A percentile compares a stretch with the other conserved stretches of the same genome.
Conservation (phyloP, 1,139 yeast species). For the Debaryomyces sp. region DNA sequence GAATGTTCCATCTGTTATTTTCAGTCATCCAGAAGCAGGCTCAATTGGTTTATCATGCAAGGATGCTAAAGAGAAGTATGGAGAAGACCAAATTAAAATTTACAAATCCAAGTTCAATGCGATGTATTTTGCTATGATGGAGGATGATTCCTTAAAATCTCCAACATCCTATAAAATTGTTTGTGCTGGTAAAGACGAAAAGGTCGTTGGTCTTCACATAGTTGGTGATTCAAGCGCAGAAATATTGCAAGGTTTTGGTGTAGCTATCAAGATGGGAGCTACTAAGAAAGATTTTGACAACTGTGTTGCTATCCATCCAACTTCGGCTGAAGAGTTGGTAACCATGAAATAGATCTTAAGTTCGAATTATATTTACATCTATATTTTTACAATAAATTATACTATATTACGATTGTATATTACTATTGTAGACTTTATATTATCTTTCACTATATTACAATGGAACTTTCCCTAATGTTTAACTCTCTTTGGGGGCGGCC, state of each 20-base stretch:
- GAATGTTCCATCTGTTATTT: conserved; percentile 91
- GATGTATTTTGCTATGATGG: conserved; percentile 90
- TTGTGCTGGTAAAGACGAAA: conserved; percentile 79
- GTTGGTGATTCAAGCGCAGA: conserved; percentile 92
- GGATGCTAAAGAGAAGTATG: conserved; percentile 76
- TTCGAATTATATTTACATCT: neutral
- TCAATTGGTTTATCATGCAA: conserved; percentile 83
- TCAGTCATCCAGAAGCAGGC: conserved; percentile 98
- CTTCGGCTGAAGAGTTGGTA: conserved; percentile 96
- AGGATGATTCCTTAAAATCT: conserved; percentile 65
- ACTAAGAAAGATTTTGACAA: conserved; percentile 92
- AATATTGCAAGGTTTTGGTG: conserved; percentile 97
- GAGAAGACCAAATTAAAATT: conserved; percentile 76
- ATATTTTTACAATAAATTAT: neutral
- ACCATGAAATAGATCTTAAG: conserved; percentile 59
- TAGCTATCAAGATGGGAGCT: conserved; percentile 97
- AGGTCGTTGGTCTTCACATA: conserved; percentile 91
- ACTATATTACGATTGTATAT: neutral
- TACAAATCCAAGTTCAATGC: conserved; percentile 84
- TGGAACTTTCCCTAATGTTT: conserved; percentile 16
- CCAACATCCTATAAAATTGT: conserved; percentile 88
- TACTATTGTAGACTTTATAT: neutral
- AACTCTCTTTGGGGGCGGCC: conserved; percentile 48
- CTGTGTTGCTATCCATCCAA: conserved; percentile 98
- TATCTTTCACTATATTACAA: neutral